Conservation (phyloP, 371 early-diverging fungal genomes). For the Mucor lusitanicus region DNA sequence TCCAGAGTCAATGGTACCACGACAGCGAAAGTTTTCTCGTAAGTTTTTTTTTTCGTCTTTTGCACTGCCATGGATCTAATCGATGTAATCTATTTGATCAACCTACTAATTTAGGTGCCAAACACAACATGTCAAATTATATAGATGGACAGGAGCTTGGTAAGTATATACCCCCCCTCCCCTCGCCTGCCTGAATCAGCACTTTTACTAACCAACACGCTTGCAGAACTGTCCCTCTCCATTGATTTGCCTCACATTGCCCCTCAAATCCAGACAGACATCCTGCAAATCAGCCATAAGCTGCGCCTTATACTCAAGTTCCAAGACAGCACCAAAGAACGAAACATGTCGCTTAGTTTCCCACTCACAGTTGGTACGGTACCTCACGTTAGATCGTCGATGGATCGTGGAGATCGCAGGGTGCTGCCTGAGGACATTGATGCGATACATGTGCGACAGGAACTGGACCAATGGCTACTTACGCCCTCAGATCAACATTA, state of each 20-base stretch:
- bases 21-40: conserved; percentile 19
- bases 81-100: background rate
- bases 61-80: background rate
- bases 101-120: conserved; percentile 5
- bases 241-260: conserved; percentile 24
- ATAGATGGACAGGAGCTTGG: conserved; percentile 3
- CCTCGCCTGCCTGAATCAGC: background rate
- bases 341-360: conserved; percentile 24
- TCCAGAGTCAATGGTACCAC: background rate
- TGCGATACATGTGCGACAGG: conserved; percentile 1
- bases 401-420: background rate
- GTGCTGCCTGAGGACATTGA: background rate
- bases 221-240: background rate
- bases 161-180: background rate
- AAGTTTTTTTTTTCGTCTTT: background rate
- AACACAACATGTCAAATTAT: conserved; percentile 7
- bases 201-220: background rate
- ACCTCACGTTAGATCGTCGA: background rate
- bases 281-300: conserved; percentile 19
- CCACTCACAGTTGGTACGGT: conserved; percentile 16
- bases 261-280: conserved; percentile 8
- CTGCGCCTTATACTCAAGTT: conserved; percentile 15
- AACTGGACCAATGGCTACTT: conserved; percentile 10
- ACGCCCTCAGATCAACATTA: background rate
- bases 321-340: conserved; percentile 8